phyloP scores from a whole-genome alignment of 2,329 filamentous ascomycete species.

The Xylariaceae sp. region DNA sequence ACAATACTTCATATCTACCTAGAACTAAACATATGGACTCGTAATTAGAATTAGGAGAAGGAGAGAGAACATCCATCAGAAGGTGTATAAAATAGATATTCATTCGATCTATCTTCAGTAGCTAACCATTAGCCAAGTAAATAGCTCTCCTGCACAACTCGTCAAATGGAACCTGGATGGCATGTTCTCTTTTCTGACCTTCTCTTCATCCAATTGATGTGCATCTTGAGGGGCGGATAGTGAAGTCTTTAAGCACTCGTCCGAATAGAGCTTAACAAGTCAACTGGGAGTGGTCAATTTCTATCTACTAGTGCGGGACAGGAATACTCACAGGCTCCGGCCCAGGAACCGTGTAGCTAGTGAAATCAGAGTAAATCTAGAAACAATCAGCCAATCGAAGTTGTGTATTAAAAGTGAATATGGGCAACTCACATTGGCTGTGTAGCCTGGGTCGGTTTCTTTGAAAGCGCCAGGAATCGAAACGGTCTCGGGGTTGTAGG shows the following conservation, averaged over 20 bases:
- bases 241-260: background rate
- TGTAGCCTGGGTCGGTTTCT: constrained; percentile 46
- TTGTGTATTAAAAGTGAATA: background rate
- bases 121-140: no score
- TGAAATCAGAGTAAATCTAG: constrained; percentile 38
- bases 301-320: background rate
- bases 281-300: constrained; percentile 13
- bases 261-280: constrained; percentile 11
- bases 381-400: background rate
- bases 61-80: no score
- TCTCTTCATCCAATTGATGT: no score
- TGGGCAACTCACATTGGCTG: constrained; percentile 43
- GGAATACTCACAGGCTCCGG: constrained; percentile 25
- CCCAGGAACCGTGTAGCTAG: constrained; percentile 40
- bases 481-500: constrained; percentile 35
- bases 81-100: no score
- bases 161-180: no score
- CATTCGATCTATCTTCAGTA: no score
- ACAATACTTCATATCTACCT: no score
- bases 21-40: no score
- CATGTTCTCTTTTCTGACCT: no score
- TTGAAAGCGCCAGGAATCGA: constrained; percentile 44
- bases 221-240: background rate
- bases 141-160: no score
- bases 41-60: no score